Evolutionary conservation across 148 eudicot species (phyloP), one percentile per base, ranked within the genome.

Genomic region (Nyssa sinensis): DNA sequence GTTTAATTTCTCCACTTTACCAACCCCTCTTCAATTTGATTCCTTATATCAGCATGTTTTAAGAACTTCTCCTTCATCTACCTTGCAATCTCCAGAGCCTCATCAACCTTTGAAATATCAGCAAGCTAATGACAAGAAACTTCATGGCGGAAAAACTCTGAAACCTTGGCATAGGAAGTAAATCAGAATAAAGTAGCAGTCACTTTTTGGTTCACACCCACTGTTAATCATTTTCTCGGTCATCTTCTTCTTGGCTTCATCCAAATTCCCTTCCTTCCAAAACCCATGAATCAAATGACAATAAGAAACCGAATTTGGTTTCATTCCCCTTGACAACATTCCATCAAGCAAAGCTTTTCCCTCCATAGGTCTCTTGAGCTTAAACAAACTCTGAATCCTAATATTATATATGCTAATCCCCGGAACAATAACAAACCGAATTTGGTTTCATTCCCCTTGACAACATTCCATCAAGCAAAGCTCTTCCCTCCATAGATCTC

Each of bases 311-410:
- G 78, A 28, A 74, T 93, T 95, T 5, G 91, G 91, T 79, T 82
- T 87, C 81, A 87, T 75, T 6, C 86, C 74, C 51, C 82, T 84
- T 7, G 90, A 83, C 25, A 85, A 32, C 80, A 93, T 82, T 80
- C 93, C 93, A 69, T 91, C 90, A 57, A 93, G 64, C 74, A 93
- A 77, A 30, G 94, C 94, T 82, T 87, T 95, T 0, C 94, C 97
- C 84, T 95, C 99, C 0, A 35, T 27, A 2, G 91, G 80, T 47
- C 80, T 91, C 76, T 80, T 83, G 59, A 91, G 77, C 88, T 93
- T 91, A 75, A 98, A 96, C 85, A 96, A 78, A 75, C 97, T 84
- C 77, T 80, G 74, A 41, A 95, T 88, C 86, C 97, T 85, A 16
- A 76, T 77, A 71, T 95, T 93, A 80, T 87, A 89, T 0, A 74